These are phyloP conservation scores for Zygoascus tannicola DNA, from an alignment of 805 yeast genomes.

Conservation along the genomic window DNA sequence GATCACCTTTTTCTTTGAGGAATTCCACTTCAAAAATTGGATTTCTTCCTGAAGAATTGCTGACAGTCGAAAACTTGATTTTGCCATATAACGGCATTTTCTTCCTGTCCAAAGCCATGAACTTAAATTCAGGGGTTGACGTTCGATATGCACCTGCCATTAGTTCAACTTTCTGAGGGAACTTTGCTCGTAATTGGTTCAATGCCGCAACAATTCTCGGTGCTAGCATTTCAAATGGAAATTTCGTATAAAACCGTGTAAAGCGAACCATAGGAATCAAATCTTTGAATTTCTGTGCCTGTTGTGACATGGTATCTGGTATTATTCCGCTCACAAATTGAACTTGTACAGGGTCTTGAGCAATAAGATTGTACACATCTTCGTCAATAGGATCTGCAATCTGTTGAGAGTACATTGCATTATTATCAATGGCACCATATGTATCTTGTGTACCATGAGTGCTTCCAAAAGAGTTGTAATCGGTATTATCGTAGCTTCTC, in stretches of 20 bases:
- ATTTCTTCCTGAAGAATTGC: conserved; percentile 17
- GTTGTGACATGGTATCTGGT: conserved; percentile 15
- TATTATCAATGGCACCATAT: neutral
- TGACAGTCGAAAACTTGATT: conserved; percentile 13
- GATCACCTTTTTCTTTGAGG: conserved; percentile 52
- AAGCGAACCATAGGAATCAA: conserved; percentile 35
- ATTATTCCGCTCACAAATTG: conserved; percentile 31
- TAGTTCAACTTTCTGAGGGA: conserved; percentile 16
- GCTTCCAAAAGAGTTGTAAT: neutral
- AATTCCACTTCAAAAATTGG: conserved; percentile 39
- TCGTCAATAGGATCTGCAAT: conserved; percentile 4
- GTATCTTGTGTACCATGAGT: neutral
- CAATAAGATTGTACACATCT: conserved; percentile 26
- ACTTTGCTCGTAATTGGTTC: conserved; percentile 34
- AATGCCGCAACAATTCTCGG: conserved; percentile 36
- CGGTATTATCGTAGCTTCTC: neutral
- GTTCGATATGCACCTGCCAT: conserved; percentile 7
- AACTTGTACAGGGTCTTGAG: conserved; percentile 42
- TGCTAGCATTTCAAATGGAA: conserved; percentile 36
- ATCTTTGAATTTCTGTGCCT: conserved; percentile 15
- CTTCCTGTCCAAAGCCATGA: conserved; percentile 17
- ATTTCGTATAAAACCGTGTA: conserved; percentile 43
- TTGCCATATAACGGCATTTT: conserved; percentile 19
- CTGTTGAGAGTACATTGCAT: conserved; percentile 4
- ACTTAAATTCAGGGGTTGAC: conserved; percentile 9